Evolutionary conservation across 306 rosid species (phyloP), one percentile per base, ranked within the genome.

Genomic region (Prunus salicina): DNA sequence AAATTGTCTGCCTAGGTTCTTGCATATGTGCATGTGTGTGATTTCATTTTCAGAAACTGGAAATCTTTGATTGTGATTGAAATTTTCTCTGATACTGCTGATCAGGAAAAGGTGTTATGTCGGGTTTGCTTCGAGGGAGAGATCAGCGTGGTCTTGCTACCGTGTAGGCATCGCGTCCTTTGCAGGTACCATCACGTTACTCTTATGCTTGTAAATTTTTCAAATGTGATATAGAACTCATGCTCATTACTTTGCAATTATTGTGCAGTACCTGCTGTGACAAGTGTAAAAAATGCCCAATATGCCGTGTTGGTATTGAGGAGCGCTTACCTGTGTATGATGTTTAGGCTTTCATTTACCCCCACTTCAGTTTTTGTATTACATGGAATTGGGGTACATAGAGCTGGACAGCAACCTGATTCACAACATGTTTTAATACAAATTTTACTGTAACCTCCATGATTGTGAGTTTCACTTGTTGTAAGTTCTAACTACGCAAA

Each of bases 71-170:
- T 24, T 74, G 52, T 62, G 57, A 43, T 25, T 55, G 22, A 50
- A 76, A 53, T 70, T 69, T 25, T 53, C 38, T 34, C 8, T 74
- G 41, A 9, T 50, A 56, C 62, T 75, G 8, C 32, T 75, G 80
- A 28, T 68, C 93, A 96, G 99, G 99, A 96, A 84, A 96, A 93
- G 79, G 97, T 96, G 79, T 65, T 96, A 3, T 96, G 99, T 82
- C 86, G 99, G 72, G 86, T 96, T 76, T 96, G 99, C 87, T 96
- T 96, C 1, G 98, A 91, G 89, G 80, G 91, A 75, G 97, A 96
- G 78, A 96, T 96, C 76, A 82, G 89, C n/a, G 86, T 93, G 34
- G 98, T 96, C 70, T 79, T 96, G 71, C 96, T 96, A 75, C 99
- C 99, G 12, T 96, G 99, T 24, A 78, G 96, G 85, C 99, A 96